Evolutionary conservation across 345 rosid genomes (phyloP).

Genomic region (Lepidium africanum): DNA sequence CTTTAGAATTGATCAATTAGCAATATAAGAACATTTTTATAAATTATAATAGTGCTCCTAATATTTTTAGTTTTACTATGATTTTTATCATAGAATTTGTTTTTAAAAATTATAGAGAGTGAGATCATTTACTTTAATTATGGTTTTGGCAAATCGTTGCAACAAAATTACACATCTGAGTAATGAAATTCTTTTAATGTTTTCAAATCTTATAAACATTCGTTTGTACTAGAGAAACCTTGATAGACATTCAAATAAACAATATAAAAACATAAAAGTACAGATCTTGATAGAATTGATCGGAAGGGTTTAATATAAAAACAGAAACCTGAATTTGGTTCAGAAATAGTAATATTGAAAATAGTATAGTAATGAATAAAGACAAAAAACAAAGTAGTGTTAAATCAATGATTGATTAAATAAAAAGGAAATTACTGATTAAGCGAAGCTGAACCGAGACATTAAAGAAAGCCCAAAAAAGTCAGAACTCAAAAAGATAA

Average conservation of each 20-base stretch:
- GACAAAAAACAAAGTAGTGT: constrained; percentile 9
- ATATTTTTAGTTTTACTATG: not conserved
- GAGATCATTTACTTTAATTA: no score
- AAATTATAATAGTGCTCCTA: not conserved
- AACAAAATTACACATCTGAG: not conserved
- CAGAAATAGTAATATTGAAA: not conserved
- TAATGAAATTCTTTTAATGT: not conserved
- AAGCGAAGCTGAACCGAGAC: constrained; percentile 16
- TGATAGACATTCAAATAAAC: not conserved
- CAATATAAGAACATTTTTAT: not conserved
- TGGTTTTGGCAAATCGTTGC: not conserved
- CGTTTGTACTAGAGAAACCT: not conserved
- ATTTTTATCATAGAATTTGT: not conserved
- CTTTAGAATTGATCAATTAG: not conserved
- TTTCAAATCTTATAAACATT: not conserved
- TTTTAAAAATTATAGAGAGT: not conserved
- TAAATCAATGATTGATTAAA: not conserved
- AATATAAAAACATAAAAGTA: not conserved
- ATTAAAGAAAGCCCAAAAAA: not conserved
- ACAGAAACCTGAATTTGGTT: not conserved
- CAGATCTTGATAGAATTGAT: constrained; percentile 1
- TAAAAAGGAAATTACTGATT: not conserved
- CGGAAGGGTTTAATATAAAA: not conserved
- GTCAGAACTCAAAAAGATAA: constrained; percentile 22
- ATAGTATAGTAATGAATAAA: not conserved